These are phyloP conservation scores for Podaxis sp. DNA, from an alignment of 768 basidiomycete genomes.

Conservation along the genomic window DNA sequence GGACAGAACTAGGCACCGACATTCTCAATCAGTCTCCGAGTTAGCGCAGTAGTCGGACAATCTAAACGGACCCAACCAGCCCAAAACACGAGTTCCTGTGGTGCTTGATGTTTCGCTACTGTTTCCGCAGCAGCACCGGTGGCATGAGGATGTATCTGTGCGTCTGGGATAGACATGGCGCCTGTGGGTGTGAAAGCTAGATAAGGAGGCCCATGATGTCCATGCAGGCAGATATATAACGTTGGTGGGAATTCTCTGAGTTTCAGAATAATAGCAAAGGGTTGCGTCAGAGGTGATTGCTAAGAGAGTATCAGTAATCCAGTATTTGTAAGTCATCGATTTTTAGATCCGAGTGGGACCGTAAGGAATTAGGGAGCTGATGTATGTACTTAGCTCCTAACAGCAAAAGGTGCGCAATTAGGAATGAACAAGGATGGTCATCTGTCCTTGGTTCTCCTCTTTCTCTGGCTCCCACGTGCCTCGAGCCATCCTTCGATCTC, in stretches of 20 bases:
- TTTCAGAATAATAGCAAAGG: background rate
- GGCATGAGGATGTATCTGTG: constrained; percentile 55
- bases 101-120: constrained; percentile 50
- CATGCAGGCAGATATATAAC: background rate
- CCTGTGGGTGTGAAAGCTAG: background rate
- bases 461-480: background rate
- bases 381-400: no score
- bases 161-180: constrained; percentile 16
- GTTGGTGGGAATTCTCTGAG: background rate
- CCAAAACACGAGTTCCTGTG: constrained; percentile 59
- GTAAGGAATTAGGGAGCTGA: no score
- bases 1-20: constrained; percentile 50
- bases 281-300: background rate
- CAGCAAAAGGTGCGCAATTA: constrained; percentile 1
- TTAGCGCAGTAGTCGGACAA: background rate
- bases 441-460: background rate
- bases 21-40: background rate
- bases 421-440: constrained; percentile 39
- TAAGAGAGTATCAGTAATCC: background rate
- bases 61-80: constrained; percentile 50
- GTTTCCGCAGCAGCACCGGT: constrained; percentile 54
- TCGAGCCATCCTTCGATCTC: constrained; percentile 29
- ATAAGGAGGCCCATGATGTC: background rate
- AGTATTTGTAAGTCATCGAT: background rate
- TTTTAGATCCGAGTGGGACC: no score